These are phyloP conservation scores for Hysterangium stoloniferum DNA, from an alignment of 768 basidiomycete genomes.

Conservation along the genomic window DNA sequence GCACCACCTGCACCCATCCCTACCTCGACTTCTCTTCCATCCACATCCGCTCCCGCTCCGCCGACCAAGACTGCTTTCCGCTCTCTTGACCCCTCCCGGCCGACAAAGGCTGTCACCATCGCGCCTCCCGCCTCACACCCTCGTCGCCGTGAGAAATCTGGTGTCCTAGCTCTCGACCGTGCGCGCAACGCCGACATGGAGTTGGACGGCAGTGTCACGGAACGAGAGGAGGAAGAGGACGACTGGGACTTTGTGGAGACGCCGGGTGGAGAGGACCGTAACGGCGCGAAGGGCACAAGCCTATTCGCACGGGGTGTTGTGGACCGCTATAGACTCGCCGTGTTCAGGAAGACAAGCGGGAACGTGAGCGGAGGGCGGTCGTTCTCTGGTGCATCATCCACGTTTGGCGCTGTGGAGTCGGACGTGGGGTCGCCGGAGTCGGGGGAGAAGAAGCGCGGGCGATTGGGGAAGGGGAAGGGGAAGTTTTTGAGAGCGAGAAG, in stretches of 20 bases:
- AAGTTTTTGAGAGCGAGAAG: constrained; percentile 71
- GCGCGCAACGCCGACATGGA: constrained; percentile 43
- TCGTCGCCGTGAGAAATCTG: constrained; percentile 72
- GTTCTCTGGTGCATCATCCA: constrained; percentile 53
- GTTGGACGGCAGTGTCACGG: constrained; percentile 31
- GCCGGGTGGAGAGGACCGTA: constrained; percentile 74
- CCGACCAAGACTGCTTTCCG: constrained; percentile 24
- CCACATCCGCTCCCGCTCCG: constrained; percentile 19
- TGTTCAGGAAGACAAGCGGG: constrained; percentile 78
- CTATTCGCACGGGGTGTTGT: constrained; percentile 89
- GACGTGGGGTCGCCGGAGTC: constrained; percentile 25
- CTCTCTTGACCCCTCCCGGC: constrained; percentile 13
- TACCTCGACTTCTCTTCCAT: constrained; percentile 1
- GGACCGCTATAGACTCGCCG: constrained; percentile 76
- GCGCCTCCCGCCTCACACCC: constrained; percentile 19
- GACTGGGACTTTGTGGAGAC: constrained; percentile 91
- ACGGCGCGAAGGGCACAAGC: constrained; percentile 71
- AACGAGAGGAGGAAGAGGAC: constrained; percentile 60
- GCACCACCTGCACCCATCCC: constrained; percentile 6
- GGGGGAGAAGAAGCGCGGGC: constrained; percentile 51
- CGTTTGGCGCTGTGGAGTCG: too few relatives aligned
- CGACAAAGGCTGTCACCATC: constrained; percentile 13
- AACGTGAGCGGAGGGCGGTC: constrained; percentile 41
- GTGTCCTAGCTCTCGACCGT: constrained; percentile 71
- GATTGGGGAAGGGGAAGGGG: constrained; percentile 66